phyloP scores from a whole-genome alignment of 768 basidiomycete genomes.

The Suillus subalutaceus region DNA sequence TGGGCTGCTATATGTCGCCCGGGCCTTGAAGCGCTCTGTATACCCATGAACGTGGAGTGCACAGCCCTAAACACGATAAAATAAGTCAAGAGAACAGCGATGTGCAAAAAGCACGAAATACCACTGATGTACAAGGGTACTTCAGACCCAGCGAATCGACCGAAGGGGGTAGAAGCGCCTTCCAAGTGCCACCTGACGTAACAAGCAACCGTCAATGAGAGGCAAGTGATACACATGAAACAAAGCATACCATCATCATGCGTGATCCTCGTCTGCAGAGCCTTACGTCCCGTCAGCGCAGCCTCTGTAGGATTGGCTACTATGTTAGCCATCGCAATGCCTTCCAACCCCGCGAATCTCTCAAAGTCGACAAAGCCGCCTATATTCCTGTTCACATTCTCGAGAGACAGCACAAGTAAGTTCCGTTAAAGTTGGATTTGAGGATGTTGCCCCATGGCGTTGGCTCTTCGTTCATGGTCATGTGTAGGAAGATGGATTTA shows the following conservation, averaged over 20 bases:
- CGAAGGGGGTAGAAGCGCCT: slow-evolving; percentile 72
- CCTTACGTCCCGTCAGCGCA: slow-evolving; percentile 67
- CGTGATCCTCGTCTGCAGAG: slow-evolving; percentile 86
- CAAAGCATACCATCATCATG: slow-evolving; percentile 87
- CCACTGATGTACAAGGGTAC: slow-evolving; percentile 73
- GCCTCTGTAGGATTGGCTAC: slow-evolving; percentile 84
- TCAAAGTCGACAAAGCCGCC: slow-evolving; percentile 95
- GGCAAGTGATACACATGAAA: background rate
- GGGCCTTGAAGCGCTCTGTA: slow-evolving; percentile 87
- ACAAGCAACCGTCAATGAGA: background rate
- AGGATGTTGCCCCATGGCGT: slow-evolving; percentile 89
- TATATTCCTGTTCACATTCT: slow-evolving; percentile 87
- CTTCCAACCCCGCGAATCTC: slow-evolving; percentile 94
- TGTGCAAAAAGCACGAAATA: slow-evolving; percentile 26
- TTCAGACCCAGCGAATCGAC: slow-evolving; percentile 71
- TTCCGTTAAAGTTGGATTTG: slow-evolving; percentile 98
- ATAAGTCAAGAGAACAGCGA: background rate
- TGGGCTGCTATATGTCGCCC: slow-evolving; percentile 92
- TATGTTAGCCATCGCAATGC: slow-evolving; percentile 91
- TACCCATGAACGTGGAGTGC: slow-evolving; percentile 93
- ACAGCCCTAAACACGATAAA: slow-evolving; percentile 60
- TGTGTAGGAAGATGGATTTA: slow-evolving; percentile 90
- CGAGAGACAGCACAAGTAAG: slow-evolving; percentile 86
- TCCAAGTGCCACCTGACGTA: slow-evolving; percentile 80
- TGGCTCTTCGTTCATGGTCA: slow-evolving; percentile 83